Conservation (phyloP, 345 rosid species). For the Nasturtium officinale region DNA sequence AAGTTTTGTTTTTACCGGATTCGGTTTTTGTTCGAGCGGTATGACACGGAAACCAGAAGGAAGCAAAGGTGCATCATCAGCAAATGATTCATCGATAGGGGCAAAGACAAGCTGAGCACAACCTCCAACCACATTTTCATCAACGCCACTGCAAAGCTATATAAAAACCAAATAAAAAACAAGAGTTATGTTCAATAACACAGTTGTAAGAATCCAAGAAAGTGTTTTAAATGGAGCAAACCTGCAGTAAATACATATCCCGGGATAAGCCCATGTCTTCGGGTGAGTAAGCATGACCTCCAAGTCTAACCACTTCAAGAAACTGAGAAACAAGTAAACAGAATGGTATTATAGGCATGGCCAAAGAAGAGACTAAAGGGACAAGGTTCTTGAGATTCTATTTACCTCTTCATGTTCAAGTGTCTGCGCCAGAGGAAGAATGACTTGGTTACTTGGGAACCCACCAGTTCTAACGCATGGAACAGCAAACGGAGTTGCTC, state of each 20-base stretch:
- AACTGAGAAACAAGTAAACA: constrained; percentile 48
- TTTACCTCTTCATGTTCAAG: constrained; percentile 93
- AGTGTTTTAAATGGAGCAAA: constrained; percentile 21
- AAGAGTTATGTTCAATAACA: not conserved
- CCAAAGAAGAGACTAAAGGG: constrained; percentile 3
- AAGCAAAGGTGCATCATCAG: constrained; percentile 92
- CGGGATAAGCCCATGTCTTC: constrained; percentile 80
- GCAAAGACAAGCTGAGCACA: constrained; percentile 98
- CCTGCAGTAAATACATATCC: constrained; percentile 96
- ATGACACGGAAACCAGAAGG: constrained; percentile 96
- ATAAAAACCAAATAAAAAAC: not conserved
- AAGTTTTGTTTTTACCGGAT: constrained; percentile 34
- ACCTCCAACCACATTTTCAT: constrained; percentile 86
- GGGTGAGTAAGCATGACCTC: constrained; percentile 82
- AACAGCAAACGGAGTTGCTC: constrained; percentile 73
- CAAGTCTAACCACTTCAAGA: constrained; percentile 91
- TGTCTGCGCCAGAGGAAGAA: constrained; percentile 88
- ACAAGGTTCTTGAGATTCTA: not conserved
- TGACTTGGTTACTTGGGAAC: constrained; percentile 87
- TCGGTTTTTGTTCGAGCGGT: constrained; percentile 78
- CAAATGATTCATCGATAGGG: constrained; percentile 91
- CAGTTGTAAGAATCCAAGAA: not conserved
- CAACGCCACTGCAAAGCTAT: constrained; percentile 88
- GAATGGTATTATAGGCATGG: not conserved
- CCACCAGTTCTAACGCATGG: constrained; percentile 84